phyloP scores from a whole-genome alignment of 495 filamentous ascomycete genomes.

The Polyplosphaeria fusca region DNA sequence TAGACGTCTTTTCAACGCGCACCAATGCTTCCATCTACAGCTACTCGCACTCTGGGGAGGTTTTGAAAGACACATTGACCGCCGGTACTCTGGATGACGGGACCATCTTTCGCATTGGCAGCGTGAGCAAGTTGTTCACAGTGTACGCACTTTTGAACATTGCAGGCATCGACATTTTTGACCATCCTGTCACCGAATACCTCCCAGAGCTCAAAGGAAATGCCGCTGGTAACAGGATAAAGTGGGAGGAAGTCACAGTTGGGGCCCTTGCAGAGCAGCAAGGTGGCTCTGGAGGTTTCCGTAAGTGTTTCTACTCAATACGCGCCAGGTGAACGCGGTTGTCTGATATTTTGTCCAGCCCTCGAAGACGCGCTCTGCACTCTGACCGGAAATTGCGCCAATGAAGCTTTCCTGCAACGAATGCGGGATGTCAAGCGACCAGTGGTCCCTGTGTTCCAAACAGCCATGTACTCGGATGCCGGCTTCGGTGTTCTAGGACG shows the following conservation, averaged over 20 bases:
- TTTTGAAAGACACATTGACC: neutral
- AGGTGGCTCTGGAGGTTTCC: slow-evolving; percentile 5
- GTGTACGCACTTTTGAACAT: slow-evolving; percentile 23
- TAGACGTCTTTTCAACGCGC: neutral
- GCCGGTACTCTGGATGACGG: slow-evolving; percentile 14
- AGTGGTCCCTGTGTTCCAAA: too few relatives aligned
- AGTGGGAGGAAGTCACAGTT: slow-evolving; percentile 27
- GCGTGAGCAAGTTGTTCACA: slow-evolving; percentile 31
- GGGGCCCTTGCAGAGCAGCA: slow-evolving; percentile 16
- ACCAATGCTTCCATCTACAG: neutral
- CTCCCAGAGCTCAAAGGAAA: slow-evolving; percentile 24
- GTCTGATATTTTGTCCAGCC: too few relatives aligned
- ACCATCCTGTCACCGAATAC: slow-evolving; percentile 24
- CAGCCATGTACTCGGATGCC: too few relatives aligned
- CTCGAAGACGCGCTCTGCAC: too few relatives aligned
- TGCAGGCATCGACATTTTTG: slow-evolving; percentile 4
- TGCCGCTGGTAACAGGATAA: neutral
- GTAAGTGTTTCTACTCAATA: too few relatives aligned
- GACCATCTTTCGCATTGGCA: slow-evolving; percentile 28
- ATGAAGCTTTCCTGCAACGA: too few relatives aligned
- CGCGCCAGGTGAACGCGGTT: too few relatives aligned
- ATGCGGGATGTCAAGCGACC: too few relatives aligned
- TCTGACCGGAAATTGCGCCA: too few relatives aligned
- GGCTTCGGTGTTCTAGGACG: too few relatives aligned
- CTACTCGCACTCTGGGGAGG: neutral